Base-by-base conservation (phyloP, 805 yeast genomes). In the Metschnikowia dekortorum region DNA sequence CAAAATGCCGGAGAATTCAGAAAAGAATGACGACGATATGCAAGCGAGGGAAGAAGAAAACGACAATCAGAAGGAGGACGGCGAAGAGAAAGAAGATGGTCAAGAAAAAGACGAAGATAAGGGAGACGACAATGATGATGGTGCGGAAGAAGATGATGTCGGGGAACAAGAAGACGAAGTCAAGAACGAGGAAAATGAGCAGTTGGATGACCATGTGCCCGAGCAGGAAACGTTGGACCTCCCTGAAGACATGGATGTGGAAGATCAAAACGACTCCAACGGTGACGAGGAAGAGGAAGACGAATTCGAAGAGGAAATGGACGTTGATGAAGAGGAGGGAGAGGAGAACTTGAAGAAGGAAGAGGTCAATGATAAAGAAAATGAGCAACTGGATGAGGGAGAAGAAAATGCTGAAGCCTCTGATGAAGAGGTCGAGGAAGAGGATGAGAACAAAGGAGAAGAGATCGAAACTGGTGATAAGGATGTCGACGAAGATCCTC, bases 231-330 rank as follows among this genome's bases (percentile, higher is more conserved):
- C 91, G 3, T 72, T 92, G 56, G 97, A 94, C 22, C 73, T 92
- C 30, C 97, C 98, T 0, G 98, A 94, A 13, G 96, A 91, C 60
- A 80, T 92, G 76, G 83, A 92, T 58, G 72, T 92, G 31, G 98
- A 92, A 61, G 83, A 84, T n/a, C 95, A 81, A 26, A 84, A 78
- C 5, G 91, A 83, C 9, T 66, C 57, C 2, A 66, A 59, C 9
- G 69, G 64, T n/a, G 81, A 73, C 34, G 68, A 69, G 0, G 70
- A 63, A 22, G 70, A 54, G n/a, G 58, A 51, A 14, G 56, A 56
- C 5, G 58, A 66, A 4, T 62, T 63, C 8, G 63, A 64, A 11
- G 51, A 47, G 22, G 9, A 37, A 31, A 44, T 44, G 40, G 44
- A 59, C 30, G 42, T 55, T 51, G 57, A 49, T 2, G 51, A 52